Evolutionary conservation across 1,284 basidiomycete genomes (phyloP), one percentile per base, ranked within the genome.

Genomic region (Hymenochaete sp.): DNA sequence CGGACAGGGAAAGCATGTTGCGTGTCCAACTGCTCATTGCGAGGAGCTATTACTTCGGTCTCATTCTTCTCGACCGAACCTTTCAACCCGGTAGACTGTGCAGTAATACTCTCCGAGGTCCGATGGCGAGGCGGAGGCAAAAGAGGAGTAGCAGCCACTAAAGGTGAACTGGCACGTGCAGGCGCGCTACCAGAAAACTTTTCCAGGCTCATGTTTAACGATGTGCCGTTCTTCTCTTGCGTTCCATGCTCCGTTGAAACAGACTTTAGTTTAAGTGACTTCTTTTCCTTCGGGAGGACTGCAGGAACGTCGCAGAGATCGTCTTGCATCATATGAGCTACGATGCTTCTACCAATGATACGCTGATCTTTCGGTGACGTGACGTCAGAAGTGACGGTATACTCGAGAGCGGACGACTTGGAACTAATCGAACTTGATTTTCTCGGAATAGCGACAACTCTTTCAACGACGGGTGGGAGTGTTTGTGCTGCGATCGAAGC

Each of bases 111-210:
- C n/a, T n/a, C n/a, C n/a, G 38, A 6, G 26, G 42, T 42, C 3
- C 25, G 29, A 9, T 36, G 73, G 35, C 79, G 70, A 4, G 79
- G 79, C 4, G 82, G 73, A 14, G 82, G 81, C 0, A 73, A 66
- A 24, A 84, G 66, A 14, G 81, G 77, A 3, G 66, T 74, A 48
- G 77, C 62, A 11, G 68, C 72, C 13, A 65, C 68, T 18, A 67
- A 59, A 28, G 77, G 78, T 2, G 78, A 78, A 45, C 75, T 72
- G 7, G 71, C 73, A 18, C 70, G 77, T 54, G 64, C 60, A 70
- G 48, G 76, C 57, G 57, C 62, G 53, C 57, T 62, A 59, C 24
- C 8, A 47, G 40, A 25, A 36, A 31, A 21, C 42, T n/a, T 14
- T 14, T 19, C 26, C 6, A 18, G 18, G 19, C 22, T 39, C 28